Percentiles rank a stretch among this genome's conserved stretches.
phyloP scores from a whole-genome alignment of 139 green algal species.

The Parachlorella kessleri region DNA sequence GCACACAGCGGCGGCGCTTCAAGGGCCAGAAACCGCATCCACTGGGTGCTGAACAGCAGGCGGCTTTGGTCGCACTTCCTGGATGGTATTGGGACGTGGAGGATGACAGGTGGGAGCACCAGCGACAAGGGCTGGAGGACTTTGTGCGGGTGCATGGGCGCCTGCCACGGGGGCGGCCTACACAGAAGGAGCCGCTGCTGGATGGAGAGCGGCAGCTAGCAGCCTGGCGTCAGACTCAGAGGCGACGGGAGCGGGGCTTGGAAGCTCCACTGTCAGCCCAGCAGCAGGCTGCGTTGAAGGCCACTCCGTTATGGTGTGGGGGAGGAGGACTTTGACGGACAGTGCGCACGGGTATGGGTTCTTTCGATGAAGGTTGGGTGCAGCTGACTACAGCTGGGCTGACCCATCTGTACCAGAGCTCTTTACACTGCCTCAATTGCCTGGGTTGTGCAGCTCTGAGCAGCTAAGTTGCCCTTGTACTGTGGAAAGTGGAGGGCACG shows the following conservation, averaged over 20 bases:
- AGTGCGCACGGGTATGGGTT: too few species aligned
- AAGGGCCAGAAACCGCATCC: not conserved
- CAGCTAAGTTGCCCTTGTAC: too few species aligned
- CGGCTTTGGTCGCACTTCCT: not conserved
- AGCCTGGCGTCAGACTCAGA: not conserved
- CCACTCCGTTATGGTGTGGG: too few species aligned
- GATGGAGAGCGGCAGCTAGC: not conserved
- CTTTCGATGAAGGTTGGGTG: too few species aligned
- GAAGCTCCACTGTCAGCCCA: not conserved
- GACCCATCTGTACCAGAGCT: too few species aligned
- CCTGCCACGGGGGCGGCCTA: not conserved
- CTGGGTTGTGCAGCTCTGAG: too few species aligned
- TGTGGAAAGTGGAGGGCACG: too few species aligned
- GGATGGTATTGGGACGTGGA: not conserved
- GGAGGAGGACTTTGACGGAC: too few species aligned
- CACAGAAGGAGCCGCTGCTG: not conserved
- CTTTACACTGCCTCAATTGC: too few species aligned
- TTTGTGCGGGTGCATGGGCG: not conserved
- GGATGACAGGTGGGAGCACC: not conserved
- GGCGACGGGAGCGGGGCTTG: not conserved
- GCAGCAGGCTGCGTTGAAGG: not conserved
- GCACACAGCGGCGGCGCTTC: not conserved
- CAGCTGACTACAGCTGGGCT: too few species aligned
- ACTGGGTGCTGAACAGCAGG: not conserved
- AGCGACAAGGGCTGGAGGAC: not conserved